Base-by-base conservation (phyloP, 2,329 filamentous ascomycete genomes). In the Cyphellophora attinorum region DNA sequence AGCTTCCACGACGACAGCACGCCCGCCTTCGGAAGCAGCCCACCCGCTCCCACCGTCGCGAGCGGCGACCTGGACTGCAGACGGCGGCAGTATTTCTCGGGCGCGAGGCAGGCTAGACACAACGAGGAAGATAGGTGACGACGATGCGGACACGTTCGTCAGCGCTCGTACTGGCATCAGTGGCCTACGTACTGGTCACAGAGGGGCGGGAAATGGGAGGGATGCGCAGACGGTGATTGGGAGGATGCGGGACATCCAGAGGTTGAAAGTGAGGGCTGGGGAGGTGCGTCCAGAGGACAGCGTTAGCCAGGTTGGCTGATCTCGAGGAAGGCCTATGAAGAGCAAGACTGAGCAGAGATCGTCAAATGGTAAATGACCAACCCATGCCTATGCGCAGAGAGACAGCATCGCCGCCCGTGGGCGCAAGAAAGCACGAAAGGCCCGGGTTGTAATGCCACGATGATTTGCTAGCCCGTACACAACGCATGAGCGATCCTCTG, bases 271-370 rank as follows among this genome's bases (percentile, higher is more conserved):
- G 10, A 35, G 39, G 34, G 37, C 38, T 21, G 23, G 13, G 17
- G 47, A 49, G 37, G 42, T 49, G 14, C 35, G 40, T 28, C 47
- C 47, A 6, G 42, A 44, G 29, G 47, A 49, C 31, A 46, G 43
- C 37, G 44, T 49, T 1, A 48, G 45, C 41, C 47, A 49, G 43
- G 35, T 49, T 15, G 41, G 38, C 19, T 37, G 38, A 23, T 18
- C 27, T 12, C 19, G 34, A 29, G 31, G 29, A n/a, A n/a, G n/a
- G n/a, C n/a, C n/a, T n/a, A n/a, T n/a, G n/a, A n/a, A n/a, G n/a
- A n/a, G n/a, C n/a, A n/a, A n/a, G n/a, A n/a, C n/a, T n/a, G n/a
- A n/a, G n/a, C n/a, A n/a, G n/a, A n/a, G n/a, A n/a, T n/a, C n/a
- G n/a, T n/a, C n/a, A n/a, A n/a, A n/a, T n/a, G n/a, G n/a, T n/a